These are phyloP conservation scores for Candida xyloterini DNA, from an alignment of 805 yeast genomes.

Conservation along the genomic window DNA sequence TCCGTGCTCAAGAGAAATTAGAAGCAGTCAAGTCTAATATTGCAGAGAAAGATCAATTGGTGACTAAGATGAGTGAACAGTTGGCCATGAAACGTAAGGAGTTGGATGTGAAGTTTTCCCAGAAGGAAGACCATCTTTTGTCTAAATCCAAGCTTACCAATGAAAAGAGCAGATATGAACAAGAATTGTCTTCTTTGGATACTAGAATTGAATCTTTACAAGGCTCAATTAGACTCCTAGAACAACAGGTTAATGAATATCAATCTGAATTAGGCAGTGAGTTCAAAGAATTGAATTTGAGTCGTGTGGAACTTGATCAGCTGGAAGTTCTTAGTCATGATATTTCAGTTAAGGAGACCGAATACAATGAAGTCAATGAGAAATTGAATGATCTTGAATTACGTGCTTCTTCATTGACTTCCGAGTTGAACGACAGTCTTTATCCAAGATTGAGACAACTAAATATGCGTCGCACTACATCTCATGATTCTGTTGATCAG, in stretches of 20 bases:
- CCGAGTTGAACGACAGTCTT: conserved; percentile 58
- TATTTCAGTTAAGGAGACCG: conserved; percentile 38
- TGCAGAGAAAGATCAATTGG: conserved; percentile 44
- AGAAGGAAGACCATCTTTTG: conserved; percentile 43
- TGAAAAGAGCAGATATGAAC: conserved; percentile 42
- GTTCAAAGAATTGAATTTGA: conserved; percentile 49
- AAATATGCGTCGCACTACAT: conserved; percentile 11
- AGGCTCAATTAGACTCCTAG: conserved; percentile 33
- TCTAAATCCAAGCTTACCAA: conserved; percentile 40
- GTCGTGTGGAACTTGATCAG: conserved; percentile 44
- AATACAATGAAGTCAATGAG: conserved; percentile 40
- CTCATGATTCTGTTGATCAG: conserved; percentile 9
- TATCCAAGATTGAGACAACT: conserved; percentile 49
- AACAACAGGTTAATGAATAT: conserved; percentile 42
- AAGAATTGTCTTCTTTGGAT: conserved; percentile 38
- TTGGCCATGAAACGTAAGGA: conserved; percentile 35
- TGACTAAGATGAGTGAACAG: conserved; percentile 48
- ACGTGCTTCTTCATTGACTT: conserved; percentile 42
- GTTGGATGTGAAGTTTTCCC: conserved; percentile 42
- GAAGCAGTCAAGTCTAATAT: conserved; percentile 38
- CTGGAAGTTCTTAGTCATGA: conserved; percentile 36
- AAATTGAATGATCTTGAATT: conserved; percentile 45
- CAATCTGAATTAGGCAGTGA: conserved; percentile 48
- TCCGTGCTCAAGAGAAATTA: conserved; percentile 39
- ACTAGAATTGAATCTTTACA: conserved; percentile 36